A percentile compares a stretch with the other conserved stretches of the same genome.
These are phyloP conservation scores for Clavispora fructus DNA, from an alignment of 805 yeast genomes.

Conservation along the genomic window DNA sequence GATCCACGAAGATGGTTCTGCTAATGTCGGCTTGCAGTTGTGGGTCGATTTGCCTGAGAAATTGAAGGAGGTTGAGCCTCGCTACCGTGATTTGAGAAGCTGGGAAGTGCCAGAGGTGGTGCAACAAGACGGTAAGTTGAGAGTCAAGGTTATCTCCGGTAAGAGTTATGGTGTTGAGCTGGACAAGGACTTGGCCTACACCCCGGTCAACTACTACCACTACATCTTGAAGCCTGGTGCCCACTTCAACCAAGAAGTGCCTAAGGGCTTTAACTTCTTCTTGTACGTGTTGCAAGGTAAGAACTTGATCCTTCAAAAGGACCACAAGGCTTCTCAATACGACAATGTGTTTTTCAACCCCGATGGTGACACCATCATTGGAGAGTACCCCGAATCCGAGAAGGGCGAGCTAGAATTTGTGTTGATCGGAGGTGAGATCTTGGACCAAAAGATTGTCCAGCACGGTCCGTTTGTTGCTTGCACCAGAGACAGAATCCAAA, in stretches of 20 bases:
- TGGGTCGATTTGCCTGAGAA: conserved; percentile 43
- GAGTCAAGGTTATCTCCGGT: conserved; percentile 74
- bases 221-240: conserved; percentile 64
- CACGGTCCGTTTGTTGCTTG: conserved; percentile 91
- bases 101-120: conserved; percentile 66
- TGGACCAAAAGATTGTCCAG: conserved; percentile 74
- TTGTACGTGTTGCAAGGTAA: conserved; percentile 63
- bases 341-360: conserved; percentile 59
- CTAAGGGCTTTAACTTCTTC: conserved; percentile 61
- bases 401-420: conserved; percentile 51
- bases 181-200: conserved; percentile 68
- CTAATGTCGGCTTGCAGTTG: conserved; percentile 59
- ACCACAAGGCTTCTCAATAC: conserved; percentile 29
- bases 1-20: conserved; percentile 29
- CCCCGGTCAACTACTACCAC: conserved; percentile 70
- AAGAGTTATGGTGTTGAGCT: conserved; percentile 71
- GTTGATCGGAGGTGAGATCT: conserved; percentile 67
- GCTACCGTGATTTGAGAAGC: conserved; percentile 71
- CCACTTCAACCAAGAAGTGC: conserved; percentile 52
- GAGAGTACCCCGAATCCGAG: conserved; percentile 35
- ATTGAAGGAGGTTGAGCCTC: conserved; percentile 44
- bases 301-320: conserved; percentile 40
- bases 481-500: conserved; percentile 55
- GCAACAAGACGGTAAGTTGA: conserved; percentile 57
- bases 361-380: conserved; percentile 61